Conservation (phyloP, 306 rosid genomes). For the Hylodesmum podocarpum region DNA sequence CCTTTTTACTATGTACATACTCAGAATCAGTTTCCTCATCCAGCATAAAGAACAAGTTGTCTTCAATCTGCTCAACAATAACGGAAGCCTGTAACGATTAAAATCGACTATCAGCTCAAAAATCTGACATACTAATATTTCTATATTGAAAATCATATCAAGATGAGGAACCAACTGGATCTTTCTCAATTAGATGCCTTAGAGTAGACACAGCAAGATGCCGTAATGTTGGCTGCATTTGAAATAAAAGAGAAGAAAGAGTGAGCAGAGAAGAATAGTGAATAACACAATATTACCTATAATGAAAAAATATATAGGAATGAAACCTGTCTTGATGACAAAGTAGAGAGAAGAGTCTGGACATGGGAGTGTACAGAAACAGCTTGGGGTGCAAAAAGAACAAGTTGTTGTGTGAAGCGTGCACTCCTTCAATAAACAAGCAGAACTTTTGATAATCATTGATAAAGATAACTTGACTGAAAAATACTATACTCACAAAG, state of each 20-base stretch:
- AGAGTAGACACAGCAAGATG: conserved; percentile 94
- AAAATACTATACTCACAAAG: neutral
- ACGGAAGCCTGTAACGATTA: conserved; percentile 69
- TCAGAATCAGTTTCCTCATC: conserved; percentile 98
- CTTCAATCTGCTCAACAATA: conserved; percentile 86
- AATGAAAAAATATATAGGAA: conserved; percentile 16
- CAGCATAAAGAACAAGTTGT: conserved; percentile 84
- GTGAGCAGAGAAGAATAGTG: neutral
- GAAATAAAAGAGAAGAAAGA: neutral
- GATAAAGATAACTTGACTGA: neutral
- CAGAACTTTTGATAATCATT: conserved; percentile 1
- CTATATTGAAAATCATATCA: conserved; percentile 8
- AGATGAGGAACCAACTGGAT: conserved; percentile 62
- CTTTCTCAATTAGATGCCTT: conserved; percentile 94
- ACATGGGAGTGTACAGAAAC: conserved; percentile 83
- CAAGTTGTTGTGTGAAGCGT: conserved; percentile 97
- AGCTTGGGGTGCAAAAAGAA: conserved; percentile 96
- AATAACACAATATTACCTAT: neutral
- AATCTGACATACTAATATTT: conserved; percentile 14
- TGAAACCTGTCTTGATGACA: conserved; percentile 71
- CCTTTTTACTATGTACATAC: conserved; percentile 45
- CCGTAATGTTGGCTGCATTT: conserved; percentile 84
- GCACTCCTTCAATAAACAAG: conserved; percentile 67
- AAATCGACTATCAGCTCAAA: conserved; percentile 32
- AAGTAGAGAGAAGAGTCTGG: conserved; percentile 50